Percentiles rank a stretch among this genome's conserved stretches.
These are phyloP conservation scores for Calonectria ilicicola DNA, from an alignment of 2,329 filamentous ascomycete species.

Conservation along the genomic window DNA sequence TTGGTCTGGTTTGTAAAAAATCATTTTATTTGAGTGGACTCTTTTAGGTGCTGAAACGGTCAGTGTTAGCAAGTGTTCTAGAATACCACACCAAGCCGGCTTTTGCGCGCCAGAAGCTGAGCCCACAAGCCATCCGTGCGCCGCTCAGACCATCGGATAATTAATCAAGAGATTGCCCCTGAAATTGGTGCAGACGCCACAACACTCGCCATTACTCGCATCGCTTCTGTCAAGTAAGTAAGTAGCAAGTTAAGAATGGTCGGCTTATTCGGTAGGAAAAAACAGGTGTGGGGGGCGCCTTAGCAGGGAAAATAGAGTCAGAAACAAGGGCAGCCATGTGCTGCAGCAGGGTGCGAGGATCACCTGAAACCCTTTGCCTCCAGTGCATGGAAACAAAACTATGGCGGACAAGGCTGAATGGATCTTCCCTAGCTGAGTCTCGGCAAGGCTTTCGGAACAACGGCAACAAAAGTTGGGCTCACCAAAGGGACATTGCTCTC, in stretches of 20 bases:
- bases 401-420: neutral
- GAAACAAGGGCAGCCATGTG: neutral
- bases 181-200: conserved; percentile 3
- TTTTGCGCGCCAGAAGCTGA: neutral
- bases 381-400: neutral
- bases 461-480: neutral
- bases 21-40: neutral
- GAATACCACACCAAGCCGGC: neutral
- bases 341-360: neutral
- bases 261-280: neutral
- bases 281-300: neutral
- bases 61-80: neutral
- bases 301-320: neutral
- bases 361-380: neutral
- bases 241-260: neutral
- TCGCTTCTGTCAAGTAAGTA: neutral
- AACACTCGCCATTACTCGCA: neutral
- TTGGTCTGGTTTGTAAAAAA: neutral
- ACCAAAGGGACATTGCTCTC: neutral
- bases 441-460: neutral
- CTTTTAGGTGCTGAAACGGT: neutral
- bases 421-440: neutral
- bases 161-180: conserved; percentile 2
- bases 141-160: conserved; percentile 7
- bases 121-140: neutral